These are phyloP conservation scores for Phytophthora sp. DNA, from an alignment of 352 stramenopile species.

Conservation along the genomic window DNA sequence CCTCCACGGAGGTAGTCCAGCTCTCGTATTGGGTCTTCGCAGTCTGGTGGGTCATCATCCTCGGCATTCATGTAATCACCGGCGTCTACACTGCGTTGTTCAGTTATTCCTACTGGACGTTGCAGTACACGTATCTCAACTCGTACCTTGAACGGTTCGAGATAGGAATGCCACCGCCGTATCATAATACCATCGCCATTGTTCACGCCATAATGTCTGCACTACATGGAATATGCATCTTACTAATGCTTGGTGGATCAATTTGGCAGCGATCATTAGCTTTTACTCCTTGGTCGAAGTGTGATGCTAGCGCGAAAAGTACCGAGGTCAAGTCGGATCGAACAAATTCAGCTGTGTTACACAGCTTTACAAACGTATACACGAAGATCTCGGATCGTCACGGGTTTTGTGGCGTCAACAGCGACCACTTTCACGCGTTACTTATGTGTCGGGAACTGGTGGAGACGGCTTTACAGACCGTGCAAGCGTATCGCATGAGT, in stretches of 20 bases:
- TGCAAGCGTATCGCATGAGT: slow-evolving; percentile 12
- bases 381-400: background rate
- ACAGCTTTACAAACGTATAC: background rate
- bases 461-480: background rate
- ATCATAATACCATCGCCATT: slow-evolving; percentile 2
- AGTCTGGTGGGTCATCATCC: slow-evolving; percentile 1
- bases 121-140: background rate
- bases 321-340: background rate
- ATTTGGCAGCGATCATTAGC: slow-evolving; percentile 2
- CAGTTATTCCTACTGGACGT: background rate
- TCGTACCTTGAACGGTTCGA: slow-evolving; percentile 16
- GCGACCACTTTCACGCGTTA: background rate
- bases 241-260: background rate
- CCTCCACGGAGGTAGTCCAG: background rate
- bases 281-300: background rate
- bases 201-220: background rate
- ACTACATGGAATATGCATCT: background rate
- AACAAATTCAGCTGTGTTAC: background rate
- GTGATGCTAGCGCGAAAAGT: background rate
- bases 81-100: background rate
- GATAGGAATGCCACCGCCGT: slow-evolving; percentile 20
- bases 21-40: background rate
- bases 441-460: background rate
- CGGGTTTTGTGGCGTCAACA: slow-evolving; percentile 4
- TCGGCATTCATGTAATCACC: background rate